These are phyloP conservation scores for Aspergillus phoenicis DNA, from an alignment of 2,329 filamentous ascomycete genomes.

Conservation along the genomic window DNA sequence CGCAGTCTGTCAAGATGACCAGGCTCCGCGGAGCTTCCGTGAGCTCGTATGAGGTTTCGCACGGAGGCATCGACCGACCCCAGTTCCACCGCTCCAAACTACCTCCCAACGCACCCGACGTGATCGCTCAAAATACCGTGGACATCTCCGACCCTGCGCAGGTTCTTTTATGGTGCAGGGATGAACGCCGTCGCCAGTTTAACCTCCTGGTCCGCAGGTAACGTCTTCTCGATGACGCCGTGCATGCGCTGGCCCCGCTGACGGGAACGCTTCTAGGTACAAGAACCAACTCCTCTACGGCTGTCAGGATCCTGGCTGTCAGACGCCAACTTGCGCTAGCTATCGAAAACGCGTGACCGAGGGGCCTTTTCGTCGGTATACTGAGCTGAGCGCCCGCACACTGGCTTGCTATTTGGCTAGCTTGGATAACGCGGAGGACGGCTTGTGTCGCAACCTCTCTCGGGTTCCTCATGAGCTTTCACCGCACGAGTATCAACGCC, in stretches of 20 bases:
- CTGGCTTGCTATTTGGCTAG: conserved; percentile 79
- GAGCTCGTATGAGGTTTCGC: conserved; percentile 34
- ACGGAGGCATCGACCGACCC: conserved; percentile 31
- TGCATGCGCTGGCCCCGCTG: conserved; percentile 8
- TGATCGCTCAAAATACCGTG: conserved; percentile 43
- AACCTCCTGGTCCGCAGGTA: conserved; percentile 70
- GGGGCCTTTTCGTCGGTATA: conserved; percentile 75
- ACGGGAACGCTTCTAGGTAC: conserved; percentile 57
- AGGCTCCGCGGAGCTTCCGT: conserved; percentile 46
- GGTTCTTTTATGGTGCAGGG: conserved; percentile 42
- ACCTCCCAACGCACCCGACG: conserved; percentile 44
- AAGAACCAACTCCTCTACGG: conserved; percentile 80
- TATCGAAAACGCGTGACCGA: conserved; percentile 69
- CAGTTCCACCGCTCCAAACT: conserved; percentile 41
- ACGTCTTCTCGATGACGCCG: conserved; percentile 26
- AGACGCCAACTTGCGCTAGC: conserved; percentile 77
- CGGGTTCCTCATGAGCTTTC: conserved; percentile 31
- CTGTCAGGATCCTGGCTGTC: conserved; percentile 69
- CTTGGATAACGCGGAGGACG: conserved; percentile 72
- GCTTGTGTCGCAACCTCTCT: conserved; percentile 62
- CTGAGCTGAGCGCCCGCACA: conserved; percentile 76
- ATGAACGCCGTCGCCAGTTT: conserved; percentile 45
- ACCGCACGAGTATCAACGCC: conserved; percentile 28
- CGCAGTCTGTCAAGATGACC: conserved; percentile 38
- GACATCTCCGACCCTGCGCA: conserved; percentile 40